phyloP scores from a whole-genome alignment of 768 basidiomycete species.

The Suillus sp. region DNA sequence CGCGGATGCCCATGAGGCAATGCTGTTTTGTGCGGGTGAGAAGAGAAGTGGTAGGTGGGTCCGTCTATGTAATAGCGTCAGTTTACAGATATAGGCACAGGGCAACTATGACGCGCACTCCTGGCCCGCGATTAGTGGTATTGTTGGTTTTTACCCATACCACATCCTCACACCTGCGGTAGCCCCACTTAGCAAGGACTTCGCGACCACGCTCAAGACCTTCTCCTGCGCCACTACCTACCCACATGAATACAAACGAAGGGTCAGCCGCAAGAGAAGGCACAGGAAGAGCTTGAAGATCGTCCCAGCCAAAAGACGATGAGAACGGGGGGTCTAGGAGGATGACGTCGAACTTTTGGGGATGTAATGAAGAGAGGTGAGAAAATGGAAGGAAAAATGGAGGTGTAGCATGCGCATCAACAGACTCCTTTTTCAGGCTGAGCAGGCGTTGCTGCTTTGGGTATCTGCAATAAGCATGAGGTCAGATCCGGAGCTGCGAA shows the following conservation, averaged over 20 bases:
- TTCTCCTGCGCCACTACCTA: constrained; percentile 86
- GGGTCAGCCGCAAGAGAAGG: constrained; percentile 86
- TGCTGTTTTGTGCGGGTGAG: constrained; percentile 93
- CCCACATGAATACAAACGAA: constrained; percentile 94
- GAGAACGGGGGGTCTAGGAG: constrained; percentile 90
- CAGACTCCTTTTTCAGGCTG: constrained; percentile 77
- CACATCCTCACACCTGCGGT: constrained; percentile 94
- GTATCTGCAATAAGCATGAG: constrained; percentile 59
- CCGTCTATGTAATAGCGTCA: constrained; percentile 52
- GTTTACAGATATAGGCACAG: not conserved
- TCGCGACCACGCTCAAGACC: constrained; percentile 93
- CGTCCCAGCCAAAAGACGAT: constrained; percentile 83
- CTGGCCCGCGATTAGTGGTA: constrained; percentile 68
- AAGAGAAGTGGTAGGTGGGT: constrained; percentile 82
- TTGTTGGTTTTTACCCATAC: constrained; percentile 97
- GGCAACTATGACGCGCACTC: constrained; percentile 48
- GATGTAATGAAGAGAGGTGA: constrained; percentile 55
- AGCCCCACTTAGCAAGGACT: constrained; percentile 91
- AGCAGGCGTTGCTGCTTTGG: constrained; percentile 90
- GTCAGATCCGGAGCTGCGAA: constrained; percentile 6
- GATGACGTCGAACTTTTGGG: constrained; percentile 86
- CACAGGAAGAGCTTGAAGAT: constrained; percentile 80
- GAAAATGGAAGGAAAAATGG: constrained; percentile 72
- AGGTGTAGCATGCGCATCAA: constrained; percentile 66
- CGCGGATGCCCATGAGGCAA: constrained; percentile 95